These are phyloP conservation scores for Cadophora sp. DNA, from an alignment of 2,329 filamentous ascomycete genomes.

Conservation along the genomic window DNA sequence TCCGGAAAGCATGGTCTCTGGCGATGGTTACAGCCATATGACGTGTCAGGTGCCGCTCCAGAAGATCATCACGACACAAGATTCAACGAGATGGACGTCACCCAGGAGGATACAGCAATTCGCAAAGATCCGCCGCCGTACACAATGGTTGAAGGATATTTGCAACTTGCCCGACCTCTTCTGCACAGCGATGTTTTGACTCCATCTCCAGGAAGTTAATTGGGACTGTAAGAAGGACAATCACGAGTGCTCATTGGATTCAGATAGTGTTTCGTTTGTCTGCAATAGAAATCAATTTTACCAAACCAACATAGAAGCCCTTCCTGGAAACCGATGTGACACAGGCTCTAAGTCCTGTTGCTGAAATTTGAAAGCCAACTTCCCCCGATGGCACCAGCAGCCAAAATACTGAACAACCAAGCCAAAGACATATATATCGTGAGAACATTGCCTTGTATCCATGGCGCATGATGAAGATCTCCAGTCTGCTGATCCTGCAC, in stretches of 20 bases:
- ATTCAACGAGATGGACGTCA: neutral
- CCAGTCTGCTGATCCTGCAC: neutral
- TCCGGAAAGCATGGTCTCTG: neutral
- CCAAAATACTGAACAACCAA: neutral
- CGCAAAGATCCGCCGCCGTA: constrained; percentile 41
- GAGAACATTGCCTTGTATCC: neutral
- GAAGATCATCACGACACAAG: neutral
- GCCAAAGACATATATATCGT: constrained; percentile 1
- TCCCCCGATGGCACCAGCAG: neutral
- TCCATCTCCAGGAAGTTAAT: neutral
- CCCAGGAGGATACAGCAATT: neutral
- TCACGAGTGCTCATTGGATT: neutral
- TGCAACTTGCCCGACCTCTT: constrained; percentile 41
- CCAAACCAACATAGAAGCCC: neutral
- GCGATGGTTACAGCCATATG: constrained; percentile 12
- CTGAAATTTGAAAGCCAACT: neutral
- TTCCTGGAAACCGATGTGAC: neutral
- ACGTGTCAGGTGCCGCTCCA: neutral
- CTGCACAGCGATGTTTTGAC: neutral
- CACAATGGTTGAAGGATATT: constrained; percentile 44
- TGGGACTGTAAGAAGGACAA: neutral
- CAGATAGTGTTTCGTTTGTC: neutral
- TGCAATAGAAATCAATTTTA: neutral
- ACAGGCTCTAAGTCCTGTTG: neutral
- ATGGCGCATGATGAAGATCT: neutral